Evolutionary conservation across 345 rosid genomes (phyloP).

Genomic region (Hypericum androsaemum): DNA sequence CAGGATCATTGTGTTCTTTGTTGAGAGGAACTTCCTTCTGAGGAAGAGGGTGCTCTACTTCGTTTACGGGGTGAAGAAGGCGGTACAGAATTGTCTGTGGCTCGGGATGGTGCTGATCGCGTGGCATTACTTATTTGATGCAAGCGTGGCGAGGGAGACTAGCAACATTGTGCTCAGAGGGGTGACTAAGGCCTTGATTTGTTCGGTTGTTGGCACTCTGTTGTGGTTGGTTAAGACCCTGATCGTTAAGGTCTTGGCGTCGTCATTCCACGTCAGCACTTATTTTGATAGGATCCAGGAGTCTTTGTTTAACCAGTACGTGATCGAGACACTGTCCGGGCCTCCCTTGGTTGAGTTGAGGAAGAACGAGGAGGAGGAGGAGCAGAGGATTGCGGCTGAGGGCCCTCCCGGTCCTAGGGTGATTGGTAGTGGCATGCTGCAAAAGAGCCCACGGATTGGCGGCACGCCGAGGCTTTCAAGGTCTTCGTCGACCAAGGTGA

Average conservation of each 20-base stretch:
- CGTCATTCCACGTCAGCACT: constrained; percentile 1
- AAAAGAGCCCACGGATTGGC: constrained; percentile 18
- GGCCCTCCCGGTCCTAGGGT: constrained; percentile 3
- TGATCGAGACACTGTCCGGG: constrained; percentile 2
- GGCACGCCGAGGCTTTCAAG: constrained; percentile 17
- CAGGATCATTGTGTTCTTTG: constrained; percentile 19
- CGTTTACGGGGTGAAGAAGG: constrained; percentile 22
- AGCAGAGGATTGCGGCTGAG: neutral
- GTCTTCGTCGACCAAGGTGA: constrained; percentile 9
- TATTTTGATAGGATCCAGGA: constrained; percentile 5
- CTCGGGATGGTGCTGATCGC: neutral
- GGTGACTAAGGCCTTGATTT: neutral
- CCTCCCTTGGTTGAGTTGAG: neutral
- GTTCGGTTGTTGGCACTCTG: constrained; percentile 1
- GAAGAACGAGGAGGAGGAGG: neutral
- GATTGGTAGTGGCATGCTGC: constrained; percentile 18
- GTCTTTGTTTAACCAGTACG: constrained; percentile 1
- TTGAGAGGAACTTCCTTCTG: constrained; percentile 25
- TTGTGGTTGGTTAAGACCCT: constrained; percentile 6
- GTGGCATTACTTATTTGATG: constrained; percentile 1
- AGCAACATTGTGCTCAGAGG: neutral
- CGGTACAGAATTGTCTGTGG: constrained; percentile 23
- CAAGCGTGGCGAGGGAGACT: neutral
- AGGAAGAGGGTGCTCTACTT: constrained; percentile 25
- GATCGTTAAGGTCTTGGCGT: neutral